A percentile compares a stretch with the other conserved stretches of the same genome.
Conservation (phyloP, 179 eudicot genomes). For the Dionaea muscipula region DNA sequence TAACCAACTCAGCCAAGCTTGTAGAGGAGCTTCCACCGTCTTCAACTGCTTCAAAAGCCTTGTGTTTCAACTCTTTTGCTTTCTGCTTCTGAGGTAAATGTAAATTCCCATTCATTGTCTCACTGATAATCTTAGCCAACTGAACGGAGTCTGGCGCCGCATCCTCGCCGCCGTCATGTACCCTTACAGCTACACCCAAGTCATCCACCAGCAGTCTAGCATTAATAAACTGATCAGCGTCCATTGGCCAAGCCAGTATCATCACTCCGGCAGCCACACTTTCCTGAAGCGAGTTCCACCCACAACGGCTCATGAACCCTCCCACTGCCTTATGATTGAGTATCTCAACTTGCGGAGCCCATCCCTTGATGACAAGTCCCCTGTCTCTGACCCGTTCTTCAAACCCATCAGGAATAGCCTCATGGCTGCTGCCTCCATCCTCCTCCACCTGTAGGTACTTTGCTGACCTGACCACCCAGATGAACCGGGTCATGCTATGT, state of each 20-base stretch:
- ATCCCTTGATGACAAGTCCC: conserved; percentile 36
- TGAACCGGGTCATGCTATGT: conserved; percentile 29
- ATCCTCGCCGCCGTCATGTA: conserved; percentile 48
- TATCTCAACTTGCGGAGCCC: conserved; percentile 52
- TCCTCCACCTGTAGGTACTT: conserved; percentile 16
- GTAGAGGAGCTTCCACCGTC: conserved; percentile 39
- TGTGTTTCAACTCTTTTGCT: conserved; percentile 31
- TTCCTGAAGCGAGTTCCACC: conserved; percentile 64
- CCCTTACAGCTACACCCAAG: conserved; percentile 23
- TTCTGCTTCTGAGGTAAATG: conserved; percentile 18
- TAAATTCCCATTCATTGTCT: conserved; percentile 23
- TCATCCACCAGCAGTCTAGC: conserved; percentile 48
- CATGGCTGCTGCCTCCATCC: conserved; percentile 13
- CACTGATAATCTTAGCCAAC: conserved; percentile 26
- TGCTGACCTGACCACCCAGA: conserved; percentile 43
- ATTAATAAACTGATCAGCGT: conserved; percentile 54
- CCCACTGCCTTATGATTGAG: conserved; percentile 43
- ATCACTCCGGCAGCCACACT: conserved; percentile 40
- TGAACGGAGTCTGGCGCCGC: conserved; percentile 39
- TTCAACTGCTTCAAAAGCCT: conserved; percentile 34
- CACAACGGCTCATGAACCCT: conserved; percentile 63
- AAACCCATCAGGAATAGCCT: conserved; percentile 25
- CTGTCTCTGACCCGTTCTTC: conserved; percentile 32
- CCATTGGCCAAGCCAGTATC: conserved; percentile 75
- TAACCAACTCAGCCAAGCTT: conserved; percentile 33